Percentiles rank a stretch among this genome's conserved stretches.
These are phyloP conservation scores for Graphilbum fragrans DNA, from an alignment of 2,329 filamentous ascomycete species.

Conservation along the genomic window DNA sequence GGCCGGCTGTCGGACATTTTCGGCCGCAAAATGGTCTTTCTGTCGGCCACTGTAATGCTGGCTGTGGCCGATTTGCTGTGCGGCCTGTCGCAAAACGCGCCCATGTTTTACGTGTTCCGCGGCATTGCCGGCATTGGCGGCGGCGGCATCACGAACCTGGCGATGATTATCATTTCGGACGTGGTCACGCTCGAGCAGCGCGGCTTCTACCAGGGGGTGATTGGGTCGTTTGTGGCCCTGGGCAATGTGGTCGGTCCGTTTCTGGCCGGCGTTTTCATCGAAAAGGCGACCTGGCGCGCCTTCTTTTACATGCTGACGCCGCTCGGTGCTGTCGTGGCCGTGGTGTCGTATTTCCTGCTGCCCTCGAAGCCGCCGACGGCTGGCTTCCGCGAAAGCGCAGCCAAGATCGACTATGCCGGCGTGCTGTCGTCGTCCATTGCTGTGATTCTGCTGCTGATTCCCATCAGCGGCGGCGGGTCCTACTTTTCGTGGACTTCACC, in stretches of 20 bases:
- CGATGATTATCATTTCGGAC: conserved; percentile 51
- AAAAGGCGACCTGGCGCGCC: conserved; percentile 26
- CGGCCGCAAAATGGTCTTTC: conserved; percentile 44
- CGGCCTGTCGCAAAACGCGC: conserved; percentile 39
- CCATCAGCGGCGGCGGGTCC: conserved; percentile 43
- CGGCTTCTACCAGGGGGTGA: conserved; percentile 39
- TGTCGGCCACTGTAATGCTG: conserved; percentile 39
- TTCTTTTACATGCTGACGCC: conserved; percentile 38
- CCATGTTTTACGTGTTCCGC: conserved; percentile 50
- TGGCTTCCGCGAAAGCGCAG: conserved; percentile 33
- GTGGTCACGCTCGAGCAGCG: conserved; percentile 45
- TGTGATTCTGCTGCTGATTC: conserved; percentile 49
- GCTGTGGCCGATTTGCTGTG: conserved; percentile 46
- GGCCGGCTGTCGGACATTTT: conserved; percentile 50
- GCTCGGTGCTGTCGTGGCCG: conserved; percentile 29
- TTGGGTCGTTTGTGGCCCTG: conserved; percentile 25
- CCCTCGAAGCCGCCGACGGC: conserved; percentile 26
- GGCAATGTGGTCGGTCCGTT: conserved; percentile 31
- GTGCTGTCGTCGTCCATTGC: conserved; percentile 40
- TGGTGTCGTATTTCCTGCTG: conserved; percentile 32
- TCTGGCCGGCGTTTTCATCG: conserved; percentile 25
- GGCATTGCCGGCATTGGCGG: conserved; percentile 48
- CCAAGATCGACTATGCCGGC: conserved; percentile 48
- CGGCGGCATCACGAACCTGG: conserved; percentile 45
- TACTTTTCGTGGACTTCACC: conserved; percentile 44